A percentile compares a stretch with the other conserved stretches of the same genome.
These are phyloP conservation scores for Albizia julibrissin DNA, from an alignment of 306 rosid species.

Conservation along the genomic window DNA sequence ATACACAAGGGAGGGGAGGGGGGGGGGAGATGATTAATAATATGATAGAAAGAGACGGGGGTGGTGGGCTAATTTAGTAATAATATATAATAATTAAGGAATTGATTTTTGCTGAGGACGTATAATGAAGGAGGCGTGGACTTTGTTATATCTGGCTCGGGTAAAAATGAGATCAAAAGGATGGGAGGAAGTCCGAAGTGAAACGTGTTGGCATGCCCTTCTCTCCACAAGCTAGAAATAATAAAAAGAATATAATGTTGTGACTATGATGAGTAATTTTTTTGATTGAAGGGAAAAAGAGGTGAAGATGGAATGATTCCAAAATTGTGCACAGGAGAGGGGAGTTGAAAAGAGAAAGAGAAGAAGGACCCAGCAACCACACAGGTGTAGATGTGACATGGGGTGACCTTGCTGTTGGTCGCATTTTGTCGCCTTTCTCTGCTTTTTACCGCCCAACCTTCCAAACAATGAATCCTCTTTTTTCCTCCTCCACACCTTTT, in stretches of 20 bases:
- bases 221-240: background rate
- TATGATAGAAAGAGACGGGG: conserved; percentile 38
- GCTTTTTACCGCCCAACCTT: background rate
- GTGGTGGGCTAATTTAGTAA: conserved; percentile 18
- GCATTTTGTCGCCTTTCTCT: conserved; percentile 55
- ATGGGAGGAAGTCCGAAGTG: conserved; percentile 14
- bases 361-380: conserved; percentile 4
- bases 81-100: background rate
- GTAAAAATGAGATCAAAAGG: background rate
- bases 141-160: conserved; percentile 39
- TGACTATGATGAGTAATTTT: no score
- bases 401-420: conserved; percentile 48
- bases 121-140: conserved; percentile 39
- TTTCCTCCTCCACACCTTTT: background rate
- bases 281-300: no score
- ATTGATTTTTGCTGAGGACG: conserved; percentile 6
- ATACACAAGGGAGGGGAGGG: conserved; percentile 12
- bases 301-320: no score
- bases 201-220: background rate
- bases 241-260: background rate
- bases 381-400: conserved; percentile 18
- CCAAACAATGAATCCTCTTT: background rate
- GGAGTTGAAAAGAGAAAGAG: background rate
- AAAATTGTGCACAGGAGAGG: no score
- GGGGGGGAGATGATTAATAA: conserved; percentile 7